A percentile compares a stretch with the other conserved stretches of the same genome.
These are phyloP conservation scores for Trichoderma breve DNA, from an alignment of 2,329 filamentous ascomycete species.

Conservation along the genomic window DNA sequence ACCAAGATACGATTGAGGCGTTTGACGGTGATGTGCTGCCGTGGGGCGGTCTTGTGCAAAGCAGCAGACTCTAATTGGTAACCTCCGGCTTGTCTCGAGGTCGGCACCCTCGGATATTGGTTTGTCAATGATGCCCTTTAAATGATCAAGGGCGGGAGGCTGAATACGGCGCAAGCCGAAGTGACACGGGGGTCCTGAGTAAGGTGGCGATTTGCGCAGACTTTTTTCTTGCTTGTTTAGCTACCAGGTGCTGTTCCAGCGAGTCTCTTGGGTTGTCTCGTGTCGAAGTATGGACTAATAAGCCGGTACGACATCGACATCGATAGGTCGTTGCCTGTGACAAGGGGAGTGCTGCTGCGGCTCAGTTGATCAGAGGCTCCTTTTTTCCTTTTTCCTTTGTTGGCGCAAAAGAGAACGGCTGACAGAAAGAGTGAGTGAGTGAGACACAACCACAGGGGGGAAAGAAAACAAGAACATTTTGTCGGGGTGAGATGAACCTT, in stretches of 20 bases:
- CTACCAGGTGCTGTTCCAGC: background rate
- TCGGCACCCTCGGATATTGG: conserved; percentile 16
- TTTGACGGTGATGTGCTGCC: conserved; percentile 15
- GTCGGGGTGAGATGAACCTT: conserved; percentile 20
- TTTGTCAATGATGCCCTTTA: background rate
- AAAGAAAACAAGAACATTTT: background rate
- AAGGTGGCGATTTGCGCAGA: background rate
- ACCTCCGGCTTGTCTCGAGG: conserved; percentile 1
- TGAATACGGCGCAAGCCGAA: conserved; percentile 8
- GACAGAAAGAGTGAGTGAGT: background rate
- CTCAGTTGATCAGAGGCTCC: background rate
- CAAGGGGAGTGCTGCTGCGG: background rate
- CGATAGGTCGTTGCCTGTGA: conserved; percentile 3
- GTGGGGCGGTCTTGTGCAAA: conserved; percentile 5
- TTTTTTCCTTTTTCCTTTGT: background rate
- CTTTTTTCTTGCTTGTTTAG: background rate
- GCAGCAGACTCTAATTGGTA: conserved; percentile 15
- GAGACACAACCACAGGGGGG: background rate
- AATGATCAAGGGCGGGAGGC: background rate
- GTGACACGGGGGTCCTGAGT: background rate
- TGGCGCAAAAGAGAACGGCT: background rate
- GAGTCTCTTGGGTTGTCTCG: conserved; percentile 10
- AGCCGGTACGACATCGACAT: conserved; percentile 13
- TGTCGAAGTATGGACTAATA: background rate
- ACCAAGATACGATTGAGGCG: conserved; percentile 16